phyloP scores from a whole-genome alignment of 805 yeast genomes.

The Nakazawaea pomicola region DNA sequence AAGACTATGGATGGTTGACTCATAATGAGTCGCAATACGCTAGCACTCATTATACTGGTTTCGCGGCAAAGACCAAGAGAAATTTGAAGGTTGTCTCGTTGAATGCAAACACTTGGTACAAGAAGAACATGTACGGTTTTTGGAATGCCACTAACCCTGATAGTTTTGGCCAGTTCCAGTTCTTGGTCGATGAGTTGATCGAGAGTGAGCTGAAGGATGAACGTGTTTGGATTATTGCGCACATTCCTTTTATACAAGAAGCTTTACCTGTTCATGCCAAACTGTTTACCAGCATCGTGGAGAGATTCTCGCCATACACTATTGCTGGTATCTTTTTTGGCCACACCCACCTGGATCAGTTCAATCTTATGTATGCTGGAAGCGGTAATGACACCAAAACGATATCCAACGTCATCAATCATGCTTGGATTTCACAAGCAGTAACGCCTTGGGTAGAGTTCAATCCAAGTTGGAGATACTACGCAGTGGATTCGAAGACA shows the following conservation, averaged over 20 bases:
- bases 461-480: slow-evolving; percentile 73
- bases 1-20: slow-evolving; percentile 40
- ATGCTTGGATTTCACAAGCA: slow-evolving; percentile 64
- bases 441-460: slow-evolving; percentile 55
- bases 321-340: slow-evolving; percentile 69
- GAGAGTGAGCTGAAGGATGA: slow-evolving; percentile 53
- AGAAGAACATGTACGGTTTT: slow-evolving; percentile 54
- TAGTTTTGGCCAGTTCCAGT: slow-evolving; percentile 57
- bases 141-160: slow-evolving; percentile 50
- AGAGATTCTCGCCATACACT: slow-evolving; percentile 63
- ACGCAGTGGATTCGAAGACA: slow-evolving; percentile 57
- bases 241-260: slow-evolving; percentile 59
- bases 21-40: slow-evolving; percentile 27
- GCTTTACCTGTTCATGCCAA: slow-evolving; percentile 59
- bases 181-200: slow-evolving; percentile 54
- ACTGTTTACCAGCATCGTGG: slow-evolving; percentile 50
- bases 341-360: slow-evolving; percentile 68
- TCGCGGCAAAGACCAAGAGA: slow-evolving; percentile 45
- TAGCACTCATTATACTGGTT: slow-evolving; percentile 56
- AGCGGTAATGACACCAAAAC: slow-evolving; percentile 37
- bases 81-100: slow-evolving; percentile 59
- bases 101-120: slow-evolving; percentile 66
- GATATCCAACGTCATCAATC: slow-evolving; percentile 41
- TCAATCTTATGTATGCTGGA: slow-evolving; percentile 49
- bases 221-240: slow-evolving; percentile 69